A percentile compares a stretch with the other conserved stretches of the same genome.
Evolutionary conservation across 2,329 filamentous ascomycete species (phyloP).

Genomic region (Zarea fungicola): DNA sequence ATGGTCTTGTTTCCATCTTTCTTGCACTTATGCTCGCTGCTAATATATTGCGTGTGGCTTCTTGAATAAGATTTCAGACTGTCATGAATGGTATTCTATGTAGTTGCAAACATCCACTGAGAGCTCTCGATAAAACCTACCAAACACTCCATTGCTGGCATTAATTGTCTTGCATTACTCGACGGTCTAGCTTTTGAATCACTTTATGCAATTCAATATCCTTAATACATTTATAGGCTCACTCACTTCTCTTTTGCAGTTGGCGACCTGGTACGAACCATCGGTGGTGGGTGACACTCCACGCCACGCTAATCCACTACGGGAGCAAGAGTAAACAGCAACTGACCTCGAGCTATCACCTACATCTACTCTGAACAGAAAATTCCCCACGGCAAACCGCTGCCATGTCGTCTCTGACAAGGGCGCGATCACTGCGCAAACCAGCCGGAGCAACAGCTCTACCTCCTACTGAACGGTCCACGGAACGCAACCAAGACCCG

Average conservation of each 20-base stretch:
- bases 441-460: conserved; percentile 23
- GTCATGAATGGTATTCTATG: no score
- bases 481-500: conserved; percentile 16
- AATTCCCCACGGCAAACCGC: not conserved
- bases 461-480: conserved; percentile 5
- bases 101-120: no score
- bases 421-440: conserved; percentile 46
- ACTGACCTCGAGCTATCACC: not conserved
- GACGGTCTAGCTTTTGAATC: no score
- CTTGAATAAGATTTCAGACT: not conserved
- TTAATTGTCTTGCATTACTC: no score
- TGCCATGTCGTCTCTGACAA: conserved; percentile 40
- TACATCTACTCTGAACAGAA: no score
- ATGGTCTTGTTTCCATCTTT: not conserved
- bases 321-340: not conserved
- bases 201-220: no score
- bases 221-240: no score
- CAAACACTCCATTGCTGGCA: no score
- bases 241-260: no score
- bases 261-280: not conserved
- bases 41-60: not conserved
- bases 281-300: not conserved
- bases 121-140: no score
- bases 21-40: not conserved
- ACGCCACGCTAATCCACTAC: conserved; percentile 1